Evolutionary conservation across 2,329 filamentous ascomycete genomes (phyloP).

Genomic region (Cladosporium colombiae): DNA sequence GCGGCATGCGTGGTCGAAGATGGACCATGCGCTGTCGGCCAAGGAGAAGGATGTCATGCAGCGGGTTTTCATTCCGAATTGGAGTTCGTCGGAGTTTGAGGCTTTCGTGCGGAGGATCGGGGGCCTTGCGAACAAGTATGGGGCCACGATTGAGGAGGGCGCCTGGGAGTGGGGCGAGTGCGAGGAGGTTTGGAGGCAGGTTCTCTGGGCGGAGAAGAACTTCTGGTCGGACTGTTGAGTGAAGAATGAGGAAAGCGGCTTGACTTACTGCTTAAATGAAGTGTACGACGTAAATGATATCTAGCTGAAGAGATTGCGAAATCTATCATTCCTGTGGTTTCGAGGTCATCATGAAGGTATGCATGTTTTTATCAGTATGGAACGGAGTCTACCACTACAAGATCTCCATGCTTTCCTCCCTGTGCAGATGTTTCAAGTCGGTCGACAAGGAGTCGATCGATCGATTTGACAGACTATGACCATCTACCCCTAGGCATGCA

Average conservation of each 20-base stretch:
- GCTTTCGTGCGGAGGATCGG: slow-evolving; percentile 51
- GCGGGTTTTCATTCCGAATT: slow-evolving; percentile 53
- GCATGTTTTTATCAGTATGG: not conserved
- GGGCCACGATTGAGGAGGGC: slow-evolving; percentile 40
- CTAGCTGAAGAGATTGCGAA: not conserved
- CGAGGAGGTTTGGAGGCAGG: slow-evolving; percentile 50
- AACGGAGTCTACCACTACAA: not conserved
- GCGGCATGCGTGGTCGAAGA: slow-evolving; percentile 45
- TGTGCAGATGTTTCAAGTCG: not conserved
- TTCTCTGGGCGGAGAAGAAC: slow-evolving; percentile 49
- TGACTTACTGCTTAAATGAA: not conserved
- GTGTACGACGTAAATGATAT: not conserved
- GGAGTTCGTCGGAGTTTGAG: slow-evolving; percentile 50
- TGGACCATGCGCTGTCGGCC: slow-evolving; percentile 23
- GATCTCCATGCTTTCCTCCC: not conserved
- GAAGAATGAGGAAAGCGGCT: not conserved
- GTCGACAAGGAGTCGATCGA: not conserved
- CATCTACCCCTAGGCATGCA: not conserved
- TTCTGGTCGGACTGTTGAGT: slow-evolving; percentile 48
- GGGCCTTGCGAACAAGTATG: slow-evolving; percentile 49
- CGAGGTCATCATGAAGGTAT: not conserved
- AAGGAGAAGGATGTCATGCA: slow-evolving; percentile 49
- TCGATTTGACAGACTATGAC: not conserved
- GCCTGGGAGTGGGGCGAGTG: slow-evolving; percentile 52
- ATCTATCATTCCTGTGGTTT: not conserved